A percentile compares a stretch with the other conserved stretches of the same genome.
phyloP scores from a whole-genome alignment of 768 basidiomycete species.

The Collybia mongolica region DNA sequence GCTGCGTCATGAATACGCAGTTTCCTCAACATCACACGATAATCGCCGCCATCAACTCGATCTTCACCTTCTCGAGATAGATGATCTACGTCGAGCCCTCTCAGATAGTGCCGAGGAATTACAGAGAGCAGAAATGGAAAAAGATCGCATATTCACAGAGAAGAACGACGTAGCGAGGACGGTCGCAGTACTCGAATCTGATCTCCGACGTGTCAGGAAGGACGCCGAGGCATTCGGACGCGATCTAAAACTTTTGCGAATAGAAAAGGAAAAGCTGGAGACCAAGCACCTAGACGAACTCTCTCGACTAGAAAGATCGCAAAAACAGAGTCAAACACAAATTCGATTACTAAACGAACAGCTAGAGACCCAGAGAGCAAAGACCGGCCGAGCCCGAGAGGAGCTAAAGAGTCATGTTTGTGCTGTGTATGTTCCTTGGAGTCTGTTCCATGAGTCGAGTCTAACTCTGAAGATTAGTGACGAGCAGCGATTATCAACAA shows the following conservation, averaged over 20 bases:
- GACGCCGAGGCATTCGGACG: slow-evolving; percentile 79
- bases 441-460: background rate
- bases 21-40: slow-evolving; percentile 67
- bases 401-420: slow-evolving; percentile 58
- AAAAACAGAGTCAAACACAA: slow-evolving; percentile 68
- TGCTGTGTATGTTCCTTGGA: slow-evolving; percentile 42
- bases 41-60: slow-evolving; percentile 74
- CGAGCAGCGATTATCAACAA: slow-evolving; percentile 45
- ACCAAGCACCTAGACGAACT: slow-evolving; percentile 55
- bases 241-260: slow-evolving; percentile 66
- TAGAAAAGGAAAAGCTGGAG: slow-evolving; percentile 66
- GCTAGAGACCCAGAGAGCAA: slow-evolving; percentile 53
- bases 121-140: slow-evolving; percentile 62
- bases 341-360: slow-evolving; percentile 67
- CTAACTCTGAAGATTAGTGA: slow-evolving; percentile 37
- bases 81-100: slow-evolving; percentile 70
- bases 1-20: slow-evolving; percentile 59
- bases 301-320: slow-evolving; percentile 54
- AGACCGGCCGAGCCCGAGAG: slow-evolving; percentile 44
- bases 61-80: slow-evolving; percentile 67
- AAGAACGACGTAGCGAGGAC: slow-evolving; percentile 64
- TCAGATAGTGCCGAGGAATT: slow-evolving; percentile 61
- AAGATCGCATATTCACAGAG: slow-evolving; percentile 57
- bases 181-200: slow-evolving; percentile 68
- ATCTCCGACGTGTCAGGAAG: slow-evolving; percentile 70